Evolutionary conservation across 73 alveolate species (phyloP).

Genomic region (Durusdinium trenchii): DNA sequence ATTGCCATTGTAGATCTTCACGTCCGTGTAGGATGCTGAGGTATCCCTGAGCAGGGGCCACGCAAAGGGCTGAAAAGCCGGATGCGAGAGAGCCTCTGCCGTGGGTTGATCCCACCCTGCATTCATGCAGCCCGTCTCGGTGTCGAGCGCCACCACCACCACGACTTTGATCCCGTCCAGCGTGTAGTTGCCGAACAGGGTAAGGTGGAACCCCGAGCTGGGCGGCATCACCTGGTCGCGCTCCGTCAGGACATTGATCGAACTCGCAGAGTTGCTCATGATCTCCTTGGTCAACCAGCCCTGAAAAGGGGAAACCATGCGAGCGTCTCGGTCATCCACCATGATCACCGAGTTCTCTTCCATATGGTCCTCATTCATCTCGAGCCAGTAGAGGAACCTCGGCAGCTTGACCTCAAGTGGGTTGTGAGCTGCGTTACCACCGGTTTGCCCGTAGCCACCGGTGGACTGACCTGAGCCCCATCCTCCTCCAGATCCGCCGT

Average conservation of each 20-base stretch:
- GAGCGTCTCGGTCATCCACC: background rate
- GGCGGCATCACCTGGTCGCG: constrained; percentile 60
- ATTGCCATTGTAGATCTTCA: constrained; percentile 45
- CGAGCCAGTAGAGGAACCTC: background rate
- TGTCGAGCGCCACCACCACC: background rate
- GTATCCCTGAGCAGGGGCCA: constrained; percentile 39
- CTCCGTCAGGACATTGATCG: constrained; percentile 5
- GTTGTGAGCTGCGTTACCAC: background rate
- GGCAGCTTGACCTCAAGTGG: background rate
- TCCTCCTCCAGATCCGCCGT: background rate
- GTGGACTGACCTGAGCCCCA: background rate
- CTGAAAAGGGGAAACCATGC: background rate
- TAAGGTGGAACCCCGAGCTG: background rate
- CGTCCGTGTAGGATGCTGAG: constrained; percentile 1
- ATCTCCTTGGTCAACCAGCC: background rate
- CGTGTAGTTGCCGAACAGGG: constrained; percentile 17
- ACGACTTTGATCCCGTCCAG: constrained; percentile 24
- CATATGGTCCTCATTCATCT: background rate
- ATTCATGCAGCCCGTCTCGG: background rate
- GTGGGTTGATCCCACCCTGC: constrained; percentile 2
- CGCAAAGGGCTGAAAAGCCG: constrained; percentile 35
- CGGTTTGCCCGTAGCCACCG: background rate
- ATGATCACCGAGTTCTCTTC: background rate
- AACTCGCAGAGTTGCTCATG: background rate
- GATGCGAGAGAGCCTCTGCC: background rate